Evolutionary conservation across 495 filamentous ascomycete species (phyloP), one percentile per base, ranked within the genome.

Genomic region (Penicillium turbatum): DNA sequence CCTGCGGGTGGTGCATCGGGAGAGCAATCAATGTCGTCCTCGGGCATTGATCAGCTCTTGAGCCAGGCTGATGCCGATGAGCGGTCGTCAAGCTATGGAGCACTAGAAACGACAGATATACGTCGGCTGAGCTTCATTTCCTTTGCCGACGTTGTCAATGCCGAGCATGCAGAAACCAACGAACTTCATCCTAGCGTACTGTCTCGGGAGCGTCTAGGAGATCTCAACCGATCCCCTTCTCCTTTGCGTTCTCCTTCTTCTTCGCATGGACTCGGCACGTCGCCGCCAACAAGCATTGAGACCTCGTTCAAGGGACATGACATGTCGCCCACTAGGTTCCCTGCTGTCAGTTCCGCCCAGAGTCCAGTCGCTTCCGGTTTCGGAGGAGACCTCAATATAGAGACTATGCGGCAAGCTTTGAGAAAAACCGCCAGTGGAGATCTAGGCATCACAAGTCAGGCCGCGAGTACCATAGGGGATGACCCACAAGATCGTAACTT

Each of bases 91-190:
- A 40, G 48, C 17, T 47, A 62, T 42, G 59, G 84, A 35, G 81
- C 80, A 44, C 73, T 89, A 44, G 89, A 92, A 65, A 80, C 78
- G 12, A 79, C 80, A 31, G 90, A 95, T 68, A 80, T 90, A n/a
- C 81, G 89, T 21, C 82, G 91, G 11, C 72, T 96, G 44, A 89
- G 84, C 68, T 96, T 96, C 72, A 95, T 96, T 66, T 92, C 88
- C 13, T 96, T 96, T 65, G 90, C 92, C 27, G 91, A 96, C 62
- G 88, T 96, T 10, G 89, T 96, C n/a, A 89, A 93, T 65, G 81
- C 87, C 21, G 91, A 96, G 64, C 90, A 95, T 62, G 74, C 76
- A 4, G 84, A 70, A 38, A 57, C 48, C 16, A 57, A 47, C 10
- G 66, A 69, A 44, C 39, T 44, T 13, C 49, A 51, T 17, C 13